Percentiles rank a stretch among this genome's conserved stretches.
phyloP scores from a whole-genome alignment of 2,329 filamentous ascomycete species.

The Colletotrichum sidae region DNA sequence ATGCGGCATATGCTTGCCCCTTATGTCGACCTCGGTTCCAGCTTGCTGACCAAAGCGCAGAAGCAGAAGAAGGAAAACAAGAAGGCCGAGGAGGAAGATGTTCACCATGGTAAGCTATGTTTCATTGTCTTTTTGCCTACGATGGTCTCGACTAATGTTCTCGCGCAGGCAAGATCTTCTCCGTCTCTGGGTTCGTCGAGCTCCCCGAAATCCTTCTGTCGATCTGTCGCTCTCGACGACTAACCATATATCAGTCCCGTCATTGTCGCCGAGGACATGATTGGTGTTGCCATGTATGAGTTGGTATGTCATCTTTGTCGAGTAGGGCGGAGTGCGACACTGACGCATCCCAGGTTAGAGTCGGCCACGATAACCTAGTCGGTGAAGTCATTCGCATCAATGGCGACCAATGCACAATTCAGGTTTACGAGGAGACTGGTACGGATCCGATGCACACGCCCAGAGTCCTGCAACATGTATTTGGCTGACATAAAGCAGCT shows the following conservation, averaged over 20 bases:
- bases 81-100: slow-evolving; percentile 51
- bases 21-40: slow-evolving; percentile 21
- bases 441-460: slow-evolving; percentile 46
- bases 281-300: slow-evolving; percentile 99
- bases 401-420: slow-evolving; percentile 93
- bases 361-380: slow-evolving; percentile 90
- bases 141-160: slow-evolving; percentile 21
- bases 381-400: slow-evolving; percentile 99
- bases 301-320: slow-evolving; percentile 69
- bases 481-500: slow-evolving; percentile 62
- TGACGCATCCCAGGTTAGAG: slow-evolving; percentile 74
- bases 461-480: background rate
- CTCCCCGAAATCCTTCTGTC: slow-evolving; percentile 29
- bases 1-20: slow-evolving; percentile 33
- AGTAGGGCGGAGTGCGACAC: no score
- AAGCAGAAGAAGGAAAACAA: slow-evolving; percentile 48
- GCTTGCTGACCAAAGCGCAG: slow-evolving; percentile 33
- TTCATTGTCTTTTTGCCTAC: background rate
- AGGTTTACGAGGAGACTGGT: slow-evolving; percentile 99
- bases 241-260: slow-evolving; percentile 73
- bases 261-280: slow-evolving; percentile 97
- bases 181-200: slow-evolving; percentile 68
- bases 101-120: slow-evolving; percentile 50
- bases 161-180: slow-evolving; percentile 69
- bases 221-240: slow-evolving; percentile 33